A percentile compares a stretch with the other conserved stretches of the same genome.
These are phyloP conservation scores for Alternaria sp. DNA, from an alignment of 2,329 filamentous ascomycete genomes.

Conservation along the genomic window DNA sequence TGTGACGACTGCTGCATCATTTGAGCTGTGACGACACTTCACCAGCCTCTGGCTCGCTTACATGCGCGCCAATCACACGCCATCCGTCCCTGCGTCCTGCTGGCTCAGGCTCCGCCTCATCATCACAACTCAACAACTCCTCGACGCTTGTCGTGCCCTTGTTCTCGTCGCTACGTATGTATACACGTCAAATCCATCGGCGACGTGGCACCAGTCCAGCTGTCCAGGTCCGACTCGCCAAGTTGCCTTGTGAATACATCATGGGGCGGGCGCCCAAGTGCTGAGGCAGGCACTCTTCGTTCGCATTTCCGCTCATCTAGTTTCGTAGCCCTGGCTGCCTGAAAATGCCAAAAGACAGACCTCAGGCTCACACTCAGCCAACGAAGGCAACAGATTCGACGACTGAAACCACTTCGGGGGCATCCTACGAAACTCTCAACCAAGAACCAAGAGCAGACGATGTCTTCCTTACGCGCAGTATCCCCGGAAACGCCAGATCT, in stretches of 20 bases:
- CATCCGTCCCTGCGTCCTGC: slow-evolving; percentile 7
- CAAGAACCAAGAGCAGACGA: neutral
- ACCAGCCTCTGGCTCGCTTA: slow-evolving; percentile 7
- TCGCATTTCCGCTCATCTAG: slow-evolving; percentile 1
- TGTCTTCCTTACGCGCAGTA: neutral
- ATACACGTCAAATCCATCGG: neutral
- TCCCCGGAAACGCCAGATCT: neutral
- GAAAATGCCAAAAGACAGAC: neutral
- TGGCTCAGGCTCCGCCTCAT: slow-evolving; percentile 9
- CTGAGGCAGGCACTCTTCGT: neutral
- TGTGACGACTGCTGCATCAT: slow-evolving; percentile 12
- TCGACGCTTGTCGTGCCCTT: slow-evolving; percentile 1
- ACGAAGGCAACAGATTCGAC: neutral
- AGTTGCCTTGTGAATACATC: slow-evolving; percentile 2
- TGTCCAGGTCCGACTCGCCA: neutral
- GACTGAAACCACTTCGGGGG: no score
- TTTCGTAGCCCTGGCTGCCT: neutral
- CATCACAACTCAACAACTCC: slow-evolving; percentile 2
- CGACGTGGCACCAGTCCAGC: slow-evolving; percentile 3
- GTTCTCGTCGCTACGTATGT: neutral
- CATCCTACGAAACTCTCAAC: no score
- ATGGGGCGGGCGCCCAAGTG: neutral
- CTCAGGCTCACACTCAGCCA: neutral
- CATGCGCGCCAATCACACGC: slow-evolving; percentile 7
- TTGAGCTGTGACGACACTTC: slow-evolving; percentile 12